Base-by-base conservation (phyloP, 176 grass and related monocot genomes). In the Rhipidocladum racemiflorum region DNA sequence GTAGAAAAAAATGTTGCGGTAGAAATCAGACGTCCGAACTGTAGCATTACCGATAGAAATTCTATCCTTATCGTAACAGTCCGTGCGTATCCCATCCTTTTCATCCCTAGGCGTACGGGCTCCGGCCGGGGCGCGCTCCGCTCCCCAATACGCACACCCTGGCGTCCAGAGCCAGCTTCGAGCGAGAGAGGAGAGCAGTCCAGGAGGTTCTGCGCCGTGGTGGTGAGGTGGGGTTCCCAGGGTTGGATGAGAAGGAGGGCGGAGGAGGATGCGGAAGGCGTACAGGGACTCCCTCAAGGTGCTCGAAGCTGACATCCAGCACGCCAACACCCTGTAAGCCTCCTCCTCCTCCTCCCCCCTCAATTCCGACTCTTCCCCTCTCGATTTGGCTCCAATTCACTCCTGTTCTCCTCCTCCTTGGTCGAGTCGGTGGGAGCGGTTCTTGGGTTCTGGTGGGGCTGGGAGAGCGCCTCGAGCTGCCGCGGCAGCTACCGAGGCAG, bases 221-320 rank as follows among this genome's bases (percentile, higher is more conserved):
- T 42, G 48, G 29, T 74, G 51, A 54, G 71, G n/a, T 11, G 15
- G 11, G 49, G 7, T 60, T 21, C 35, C 65, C 73, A 44, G 34
- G 32, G 60, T 76, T 88, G 89, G 85, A 84, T 87, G 85, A 91
- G 81, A 85, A 84, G 80, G 81, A 66, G 55, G 65, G 56, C 38
- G 63, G 79, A 0, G 78, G 67, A 87, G 81, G 71, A 97, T 94
- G 94, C 82, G 87, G 82, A 93, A 94, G 81, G 90, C 89, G 66
- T 97, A 94, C 91, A 97, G 83, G 94, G 89, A 97, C 44, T 97
- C 91, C 61, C 80, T 97, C 82, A 97, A 97, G 89, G 79, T 91
- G 80, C 91, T 94, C n/a, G 91, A 97, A 94, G 94, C 94, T 88
- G 91, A 94, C 85, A 97, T 97, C 85, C 87, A 94, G 87, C 89